A percentile compares a stretch with the other conserved stretches of the same genome.
Conservation (phyloP, 805 yeast genomes). For the Metschnikowia orientalis region DNA sequence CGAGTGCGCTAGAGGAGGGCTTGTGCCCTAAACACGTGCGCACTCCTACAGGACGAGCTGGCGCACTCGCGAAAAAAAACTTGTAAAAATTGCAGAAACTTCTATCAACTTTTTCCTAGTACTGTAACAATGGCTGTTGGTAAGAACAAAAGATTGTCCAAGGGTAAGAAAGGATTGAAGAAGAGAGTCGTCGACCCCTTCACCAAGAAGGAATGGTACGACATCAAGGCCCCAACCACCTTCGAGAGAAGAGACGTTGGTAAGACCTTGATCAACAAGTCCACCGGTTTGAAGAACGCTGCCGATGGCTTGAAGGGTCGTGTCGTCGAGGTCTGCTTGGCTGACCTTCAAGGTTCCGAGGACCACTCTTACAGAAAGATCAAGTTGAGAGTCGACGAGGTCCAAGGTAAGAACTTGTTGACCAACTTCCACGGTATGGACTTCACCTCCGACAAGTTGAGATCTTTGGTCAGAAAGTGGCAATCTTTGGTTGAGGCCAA, state of each 20-base stretch:
- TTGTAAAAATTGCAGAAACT: constrained; percentile 3
- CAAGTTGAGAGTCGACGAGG: constrained; percentile 97
- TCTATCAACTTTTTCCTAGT: constrained; percentile 3
- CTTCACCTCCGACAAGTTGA: constrained; percentile 96
- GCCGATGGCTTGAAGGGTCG: constrained; percentile 98
- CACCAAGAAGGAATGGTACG: constrained; percentile 99
- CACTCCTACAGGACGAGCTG: background rate
- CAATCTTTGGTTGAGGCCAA: constrained; percentile 97
- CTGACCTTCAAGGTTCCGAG: constrained; percentile 98
- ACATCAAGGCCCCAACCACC: constrained; percentile 97
- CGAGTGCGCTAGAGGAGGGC: too few relatives aligned
- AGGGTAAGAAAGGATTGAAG: constrained; percentile 96
- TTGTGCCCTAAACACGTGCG: constrained; percentile 5
- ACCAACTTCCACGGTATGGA: constrained; percentile 99
- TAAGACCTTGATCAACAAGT: constrained; percentile 96
- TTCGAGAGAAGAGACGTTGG: constrained; percentile 98
- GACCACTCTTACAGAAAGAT: constrained; percentile 98
- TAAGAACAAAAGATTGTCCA: constrained; percentile 83
- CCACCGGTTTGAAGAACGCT: constrained; percentile 97
- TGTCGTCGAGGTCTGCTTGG: constrained; percentile 91
- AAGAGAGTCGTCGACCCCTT: constrained; percentile 99
- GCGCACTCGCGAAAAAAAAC: constrained; percentile 3
- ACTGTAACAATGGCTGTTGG: constrained; percentile 64
- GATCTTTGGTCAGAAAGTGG: constrained; percentile 98
- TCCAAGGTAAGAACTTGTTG: constrained; percentile 96